Base-by-base conservation (phyloP, 1,284 basidiomycete species). In the Pyrrhoderma lamaoense region DNA sequence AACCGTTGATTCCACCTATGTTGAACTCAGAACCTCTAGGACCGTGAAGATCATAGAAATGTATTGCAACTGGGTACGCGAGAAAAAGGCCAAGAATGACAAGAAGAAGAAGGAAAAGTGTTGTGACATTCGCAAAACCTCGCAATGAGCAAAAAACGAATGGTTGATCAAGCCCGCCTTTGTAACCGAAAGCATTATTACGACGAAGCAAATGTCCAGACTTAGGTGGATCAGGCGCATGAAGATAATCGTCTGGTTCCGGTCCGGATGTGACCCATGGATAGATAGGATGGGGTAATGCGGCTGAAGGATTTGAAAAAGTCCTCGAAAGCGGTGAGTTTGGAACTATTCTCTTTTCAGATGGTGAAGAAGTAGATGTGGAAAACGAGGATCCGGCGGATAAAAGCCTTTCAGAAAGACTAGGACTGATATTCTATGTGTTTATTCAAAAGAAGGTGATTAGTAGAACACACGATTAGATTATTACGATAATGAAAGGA, bases 1-100 rank as follows among this genome's bases (percentile, higher is more conserved):
- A 51, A 9, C 52, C 56, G 47, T 65, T 65, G 53, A 61, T 72
- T 22, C 75, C 61, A 22, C 38, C 38, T 21, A 62, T 52, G 48
- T 61, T 63, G 55, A 67, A 71, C 3, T 67, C 70, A 31, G 27
- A 31, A 31, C 27, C 27, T 11, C 27, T 5, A 37, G 46, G 60
- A 8, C 40, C 45, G 4, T 44, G 55, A 23, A 52, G 54, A 42
- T 47, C 55, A 45, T 49, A 56, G 47, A 59, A 57, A 45, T 58
- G 60, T 21, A 62, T 53, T 19, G 57, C 51, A 45, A 63, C 51
- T 21, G 61, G 57, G 13, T 53, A 57, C 23, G 51, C 42, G 42
- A 61, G 51, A 36, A 63, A 54, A 23, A 59, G 47, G 21, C 55
- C 34, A 27, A 63, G 52, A 22, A 61, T 43, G 16, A 51, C 57